phyloP scores from a whole-genome alignment of 176 grass and related monocot species.

The Bonia amplexicaulis region DNA sequence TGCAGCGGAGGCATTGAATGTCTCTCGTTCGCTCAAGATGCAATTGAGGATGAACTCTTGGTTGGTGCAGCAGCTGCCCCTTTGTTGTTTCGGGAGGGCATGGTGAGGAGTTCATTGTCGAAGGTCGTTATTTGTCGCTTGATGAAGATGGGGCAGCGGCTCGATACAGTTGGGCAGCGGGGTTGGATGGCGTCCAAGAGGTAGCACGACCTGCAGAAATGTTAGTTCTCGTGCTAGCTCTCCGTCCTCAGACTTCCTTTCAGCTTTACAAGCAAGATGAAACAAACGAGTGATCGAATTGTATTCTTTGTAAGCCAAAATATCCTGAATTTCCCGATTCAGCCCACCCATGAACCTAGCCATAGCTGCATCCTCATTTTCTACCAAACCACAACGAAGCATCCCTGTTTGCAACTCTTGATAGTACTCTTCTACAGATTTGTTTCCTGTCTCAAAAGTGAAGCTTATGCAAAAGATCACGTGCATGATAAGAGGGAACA shows the following conservation, averaged over 20 bases:
- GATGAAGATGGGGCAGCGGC: not conserved
- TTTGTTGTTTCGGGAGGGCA: rapidly evolving
- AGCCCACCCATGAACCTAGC: no score
- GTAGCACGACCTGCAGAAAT: not conserved
- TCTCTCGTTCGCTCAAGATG: not conserved
- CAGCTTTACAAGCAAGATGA: no score
- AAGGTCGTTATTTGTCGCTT: rapidly evolving
- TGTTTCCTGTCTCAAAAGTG: not conserved
- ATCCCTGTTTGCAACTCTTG: no score
- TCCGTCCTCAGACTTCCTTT: no score
- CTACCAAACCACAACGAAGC: no score
- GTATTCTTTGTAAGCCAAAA: no score
- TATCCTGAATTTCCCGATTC: no score
- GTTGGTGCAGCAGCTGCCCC: not conserved
- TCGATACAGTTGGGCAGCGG: rapidly evolving
- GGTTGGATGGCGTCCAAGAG: not conserved
- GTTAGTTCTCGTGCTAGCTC: not conserved
- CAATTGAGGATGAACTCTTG: not conserved
- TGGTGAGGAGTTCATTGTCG: not conserved
- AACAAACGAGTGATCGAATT: no score
- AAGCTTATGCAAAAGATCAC: not conserved
- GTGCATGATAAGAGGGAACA: not conserved
- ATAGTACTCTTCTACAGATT: not conserved
- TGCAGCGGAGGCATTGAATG: no score
- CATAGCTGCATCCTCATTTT: no score